Evolutionary conservation across 192 early-diverging fungal genomes (phyloP), one percentile per base, ranked within the genome.

Genomic region (Phlyctochytrium arcticum): DNA sequence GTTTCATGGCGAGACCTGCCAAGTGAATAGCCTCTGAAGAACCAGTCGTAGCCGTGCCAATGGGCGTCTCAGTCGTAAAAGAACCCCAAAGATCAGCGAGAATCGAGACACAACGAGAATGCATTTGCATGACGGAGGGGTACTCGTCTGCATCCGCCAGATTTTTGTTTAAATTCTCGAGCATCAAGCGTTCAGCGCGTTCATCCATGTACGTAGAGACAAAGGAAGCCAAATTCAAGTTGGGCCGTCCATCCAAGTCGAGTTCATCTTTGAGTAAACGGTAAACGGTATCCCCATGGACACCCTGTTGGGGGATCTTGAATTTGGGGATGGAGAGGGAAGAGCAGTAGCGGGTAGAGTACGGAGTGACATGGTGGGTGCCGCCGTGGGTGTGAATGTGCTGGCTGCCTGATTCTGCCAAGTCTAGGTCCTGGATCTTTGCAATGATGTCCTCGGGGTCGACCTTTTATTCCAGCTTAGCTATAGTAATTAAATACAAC

Each of bases 131-230:
- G 50, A 24, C 12, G 17, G 21, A 10, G 12, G n/a, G 50, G 50
- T 32, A 32, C 32, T 55, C 54, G 32, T 55, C 9, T 31, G 12
- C 12, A 12, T 53, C 50, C 50, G 50, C 50, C 50, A 92, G 84
- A 71, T 93, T 92, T 73, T 93, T 92, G 68, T 66, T 75, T 33
- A 88, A 67, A 60, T 85, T 90, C 59, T 92, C 89, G 7, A 78
- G 63, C 49, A 92, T 91, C 53, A 93, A 79, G 62, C 86, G 83
- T 21, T 91, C 83, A 8, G 89, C 90, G 70, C 92, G 88, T 1
- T 82, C 82, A 62, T 93, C 90, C 89, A 90, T 91, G 75, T 81
- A 87, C 15, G 87, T 88, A 7, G 88, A 89, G 26, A 93, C 89
- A 71, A 88, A 91, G 31, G 84, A 83, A 1, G 89, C 89, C 63